Conservation (phyloP, 2,329 filamentous ascomycete genomes). For the Ophiobolus disseminans region DNA sequence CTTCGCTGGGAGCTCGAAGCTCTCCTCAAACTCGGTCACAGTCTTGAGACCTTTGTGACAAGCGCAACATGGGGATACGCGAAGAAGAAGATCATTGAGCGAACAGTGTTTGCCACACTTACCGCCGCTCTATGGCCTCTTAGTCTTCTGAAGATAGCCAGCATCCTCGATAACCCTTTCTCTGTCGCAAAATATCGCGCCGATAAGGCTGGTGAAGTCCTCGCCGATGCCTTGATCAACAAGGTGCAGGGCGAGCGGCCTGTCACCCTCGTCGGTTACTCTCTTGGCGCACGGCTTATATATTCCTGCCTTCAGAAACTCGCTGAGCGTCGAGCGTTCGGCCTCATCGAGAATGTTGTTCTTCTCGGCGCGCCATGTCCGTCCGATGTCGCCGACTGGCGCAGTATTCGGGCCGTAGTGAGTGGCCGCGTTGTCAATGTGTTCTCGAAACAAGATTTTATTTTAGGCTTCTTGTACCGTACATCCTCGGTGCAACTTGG, state of each 20-base stretch:
- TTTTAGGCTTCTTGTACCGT: conserved; percentile 86
- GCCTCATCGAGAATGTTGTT: conserved; percentile 81
- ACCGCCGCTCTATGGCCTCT: conserved; percentile 59
- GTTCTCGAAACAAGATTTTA: conserved; percentile 84
- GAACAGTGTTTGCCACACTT: conserved; percentile 57
- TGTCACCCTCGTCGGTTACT: conserved; percentile 82
- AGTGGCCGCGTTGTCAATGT: conserved; percentile 85
- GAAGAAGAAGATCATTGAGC: conserved; percentile 76
- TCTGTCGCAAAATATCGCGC: conserved; percentile 76
- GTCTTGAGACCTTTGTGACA: conserved; percentile 78
- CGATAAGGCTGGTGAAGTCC: conserved; percentile 78
- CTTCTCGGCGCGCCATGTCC: conserved; percentile 83
- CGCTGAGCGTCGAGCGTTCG: conserved; percentile 80
- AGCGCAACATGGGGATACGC: conserved; percentile 82
- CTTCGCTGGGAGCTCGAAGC: conserved; percentile 83
- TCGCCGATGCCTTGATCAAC: conserved; percentile 84
- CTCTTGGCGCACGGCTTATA: conserved; percentile 80
- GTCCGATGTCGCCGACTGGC: conserved; percentile 75
- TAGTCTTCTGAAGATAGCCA: conserved; percentile 54
- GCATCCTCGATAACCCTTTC: conserved; percentile 82
- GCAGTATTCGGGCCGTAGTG: conserved; percentile 77
- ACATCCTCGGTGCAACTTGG: conserved; percentile 83
- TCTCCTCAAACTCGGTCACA: conserved; percentile 76
- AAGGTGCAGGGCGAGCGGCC: conserved; percentile 82
- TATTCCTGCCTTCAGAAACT: conserved; percentile 80